phyloP scores from a whole-genome alignment of 1,284 basidiomycete genomes.

The Cutaneotrichosporon cutaneum region DNA sequence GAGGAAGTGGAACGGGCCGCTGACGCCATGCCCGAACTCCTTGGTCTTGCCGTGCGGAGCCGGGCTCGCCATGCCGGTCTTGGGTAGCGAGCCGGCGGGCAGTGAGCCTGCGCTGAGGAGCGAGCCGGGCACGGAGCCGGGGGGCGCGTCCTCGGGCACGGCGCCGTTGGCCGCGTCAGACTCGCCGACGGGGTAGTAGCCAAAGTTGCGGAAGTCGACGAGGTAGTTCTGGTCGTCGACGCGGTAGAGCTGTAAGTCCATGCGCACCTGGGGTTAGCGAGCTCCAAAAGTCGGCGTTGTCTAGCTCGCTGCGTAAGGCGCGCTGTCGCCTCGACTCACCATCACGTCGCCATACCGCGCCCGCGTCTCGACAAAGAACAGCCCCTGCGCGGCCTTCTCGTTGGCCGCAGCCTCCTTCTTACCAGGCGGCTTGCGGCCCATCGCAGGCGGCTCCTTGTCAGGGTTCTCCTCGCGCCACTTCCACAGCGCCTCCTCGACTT shows the following conservation, averaged over 20 bases:
- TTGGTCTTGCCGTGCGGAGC: not conserved
- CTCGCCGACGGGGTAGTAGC: slow-evolving; percentile 66
- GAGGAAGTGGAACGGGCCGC: slow-evolving; percentile 90
- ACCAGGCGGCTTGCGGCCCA: slow-evolving; percentile 40
- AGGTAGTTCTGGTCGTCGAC: slow-evolving; percentile 95
- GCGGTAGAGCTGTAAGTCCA: slow-evolving; percentile 96
- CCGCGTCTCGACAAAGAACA: slow-evolving; percentile 94
- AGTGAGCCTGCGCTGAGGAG: slow-evolving; percentile 10
- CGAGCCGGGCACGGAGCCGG: slow-evolving; percentile 31
- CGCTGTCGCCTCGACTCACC: slow-evolving; percentile 63
- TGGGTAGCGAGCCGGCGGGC: slow-evolving; percentile 6
- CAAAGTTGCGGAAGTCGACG: slow-evolving; percentile 97
- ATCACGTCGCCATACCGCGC: slow-evolving; percentile 86
- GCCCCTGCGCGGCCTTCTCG: slow-evolving; percentile 58
- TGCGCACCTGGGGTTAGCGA: slow-evolving; percentile 67
- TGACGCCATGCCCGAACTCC: slow-evolving; percentile 59
- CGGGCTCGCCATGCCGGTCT: not conserved
- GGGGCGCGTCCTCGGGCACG: slow-evolving; percentile 54
- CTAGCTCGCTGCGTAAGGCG: too few relatives aligned
- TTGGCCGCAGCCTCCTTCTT: slow-evolving; percentile 55
- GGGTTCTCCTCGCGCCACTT: slow-evolving; percentile 49
- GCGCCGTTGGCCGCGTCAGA: slow-evolving; percentile 62
- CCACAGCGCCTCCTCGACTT: slow-evolving; percentile 54
- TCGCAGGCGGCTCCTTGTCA: slow-evolving; percentile 34
- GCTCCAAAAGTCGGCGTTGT: too few relatives aligned